Percentiles rank a stretch among this genome's conserved stretches.
phyloP scores from a whole-genome alignment of 1,284 basidiomycete species.

The Leccinum insolens region DNA sequence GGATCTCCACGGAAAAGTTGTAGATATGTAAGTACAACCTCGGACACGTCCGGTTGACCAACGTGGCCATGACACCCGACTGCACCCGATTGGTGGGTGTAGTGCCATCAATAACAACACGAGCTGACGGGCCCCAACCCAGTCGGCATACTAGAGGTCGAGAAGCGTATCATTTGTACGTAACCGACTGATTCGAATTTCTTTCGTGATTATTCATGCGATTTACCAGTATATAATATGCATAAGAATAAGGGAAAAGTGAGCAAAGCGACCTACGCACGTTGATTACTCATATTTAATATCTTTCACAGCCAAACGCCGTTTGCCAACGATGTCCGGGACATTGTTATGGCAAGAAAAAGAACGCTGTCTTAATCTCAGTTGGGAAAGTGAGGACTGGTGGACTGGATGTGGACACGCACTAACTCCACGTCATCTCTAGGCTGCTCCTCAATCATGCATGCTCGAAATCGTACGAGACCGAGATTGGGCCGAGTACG shows the following conservation, averaged over 20 bases:
- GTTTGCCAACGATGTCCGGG: conserved; percentile 76
- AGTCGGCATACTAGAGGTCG: conserved; percentile 66
- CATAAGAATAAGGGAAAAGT: conserved; percentile 69
- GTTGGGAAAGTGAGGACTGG: conserved; percentile 48
- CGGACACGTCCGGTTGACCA: conserved; percentile 68
- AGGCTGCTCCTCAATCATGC: conserved; percentile 84
- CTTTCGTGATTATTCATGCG: conserved; percentile 3
- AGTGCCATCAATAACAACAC: conserved; percentile 60
- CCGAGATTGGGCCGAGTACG: conserved; percentile 37
- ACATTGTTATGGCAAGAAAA: conserved; percentile 65
- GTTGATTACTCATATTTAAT: conserved; percentile 14
- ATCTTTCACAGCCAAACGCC: conserved; percentile 62
- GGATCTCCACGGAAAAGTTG: conserved; percentile 60
- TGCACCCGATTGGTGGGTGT: conserved; percentile 67
- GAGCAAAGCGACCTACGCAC: conserved; percentile 23
- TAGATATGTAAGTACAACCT: conserved; percentile 60
- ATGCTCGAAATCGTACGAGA: conserved; percentile 68
- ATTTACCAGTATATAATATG: conserved; percentile 67
- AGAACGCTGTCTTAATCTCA: conserved; percentile 69
- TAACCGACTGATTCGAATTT: conserved; percentile 3
- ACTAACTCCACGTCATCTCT: conserved; percentile 13
- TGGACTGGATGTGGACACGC: neutral
- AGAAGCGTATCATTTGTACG: conserved; percentile 77
- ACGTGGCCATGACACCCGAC: conserved; percentile 75
- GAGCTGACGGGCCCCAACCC: conserved; percentile 66